These are phyloP conservation scores for Fusarium temperatum DNA, from an alignment of 2,329 filamentous ascomycete genomes.

Conservation along the genomic window DNA sequence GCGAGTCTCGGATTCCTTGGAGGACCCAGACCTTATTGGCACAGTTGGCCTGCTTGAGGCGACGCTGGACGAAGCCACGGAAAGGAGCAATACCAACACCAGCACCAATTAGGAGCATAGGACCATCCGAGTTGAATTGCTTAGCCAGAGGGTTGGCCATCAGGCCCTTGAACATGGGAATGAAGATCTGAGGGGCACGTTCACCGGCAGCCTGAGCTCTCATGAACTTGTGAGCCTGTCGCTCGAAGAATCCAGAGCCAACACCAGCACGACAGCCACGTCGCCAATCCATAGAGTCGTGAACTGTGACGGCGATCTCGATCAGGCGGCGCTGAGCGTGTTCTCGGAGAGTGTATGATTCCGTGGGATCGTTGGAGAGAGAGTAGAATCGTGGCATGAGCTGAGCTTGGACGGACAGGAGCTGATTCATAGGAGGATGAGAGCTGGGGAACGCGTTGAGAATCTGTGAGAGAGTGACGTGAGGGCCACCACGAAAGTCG, in stretches of 20 bases:
- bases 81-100: constrained; percentile 98
- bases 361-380: constrained; percentile 92
- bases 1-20: constrained; percentile 91
- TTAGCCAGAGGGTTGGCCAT: constrained; percentile 96
- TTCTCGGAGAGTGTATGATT: constrained; percentile 73
- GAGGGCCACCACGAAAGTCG: constrained; percentile 88
- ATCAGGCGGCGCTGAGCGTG: constrained; percentile 80
- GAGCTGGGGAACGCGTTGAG: constrained; percentile 92
- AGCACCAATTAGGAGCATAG: constrained; percentile 96
- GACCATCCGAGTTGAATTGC: constrained; percentile 91
- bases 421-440: constrained; percentile 83
- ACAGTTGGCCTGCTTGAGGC: constrained; percentile 92
- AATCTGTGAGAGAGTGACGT: constrained; percentile 86
- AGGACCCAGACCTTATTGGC: constrained; percentile 98
- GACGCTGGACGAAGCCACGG: constrained; percentile 94
- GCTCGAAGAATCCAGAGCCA: constrained; percentile 92
- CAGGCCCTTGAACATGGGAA: constrained; percentile 97
- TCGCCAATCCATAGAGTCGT: constrained; percentile 84
- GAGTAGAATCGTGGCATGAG: constrained; percentile 99
- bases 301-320: constrained; percentile 96
- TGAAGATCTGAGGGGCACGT: constrained; percentile 68
- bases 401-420: constrained; percentile 82
- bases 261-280: constrained; percentile 80
- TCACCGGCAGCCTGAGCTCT: constrained; percentile 71
- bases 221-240: constrained; percentile 78